Evolutionary conservation across 306 rosid species (phyloP), one percentile per base, ranked within the genome.

Genomic region (Malus sylvestris): DNA sequence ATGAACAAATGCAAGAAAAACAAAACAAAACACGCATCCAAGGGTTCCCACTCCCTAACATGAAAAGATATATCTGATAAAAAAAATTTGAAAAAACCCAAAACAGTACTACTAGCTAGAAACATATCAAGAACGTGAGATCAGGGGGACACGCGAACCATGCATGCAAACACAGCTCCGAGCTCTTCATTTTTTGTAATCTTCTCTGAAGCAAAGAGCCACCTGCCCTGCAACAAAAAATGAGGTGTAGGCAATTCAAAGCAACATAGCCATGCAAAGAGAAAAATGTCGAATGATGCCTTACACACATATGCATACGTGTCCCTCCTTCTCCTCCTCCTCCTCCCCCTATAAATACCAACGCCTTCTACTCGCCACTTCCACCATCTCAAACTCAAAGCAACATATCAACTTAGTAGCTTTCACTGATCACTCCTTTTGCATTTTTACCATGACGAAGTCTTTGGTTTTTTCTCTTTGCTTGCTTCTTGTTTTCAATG

Each of bases 401-500:
- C n/a, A 16, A 51, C n/a, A 16, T 13, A 15, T 4, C 55, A 51
- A 51, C 57, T 52, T 19, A 52, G 45, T 42, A 67, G 73, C 29
- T 52, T 67, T 64, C 67, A 52, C 57, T 18, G 20, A 51, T 10
- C 23, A 19, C 64, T 23, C 19, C 38, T 12, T 25, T 10, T 27
- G 40, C 57, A 22, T 66, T 27, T 42, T n/a, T 61, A 4, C 33
- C 35, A 88, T 88, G 93, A 81, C 85, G 38, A 88, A 79, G 77
- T 65, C 70, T 70, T 10, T 68, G 11, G 53, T 84, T 15, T 67
- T 90, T 80, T 84, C 86, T 33, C 73, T 85, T 19, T 83, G 85
- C 79, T 27, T 83, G 44, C 33, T 91, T 33, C 23, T 80, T 33
- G 81, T 86, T 65, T 77, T 83, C 83, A 44, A 87, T 73, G 72